Evolutionary conservation across 1,284 basidiomycete genomes (phyloP).

Genomic region (Leccinum subrobustum): DNA sequence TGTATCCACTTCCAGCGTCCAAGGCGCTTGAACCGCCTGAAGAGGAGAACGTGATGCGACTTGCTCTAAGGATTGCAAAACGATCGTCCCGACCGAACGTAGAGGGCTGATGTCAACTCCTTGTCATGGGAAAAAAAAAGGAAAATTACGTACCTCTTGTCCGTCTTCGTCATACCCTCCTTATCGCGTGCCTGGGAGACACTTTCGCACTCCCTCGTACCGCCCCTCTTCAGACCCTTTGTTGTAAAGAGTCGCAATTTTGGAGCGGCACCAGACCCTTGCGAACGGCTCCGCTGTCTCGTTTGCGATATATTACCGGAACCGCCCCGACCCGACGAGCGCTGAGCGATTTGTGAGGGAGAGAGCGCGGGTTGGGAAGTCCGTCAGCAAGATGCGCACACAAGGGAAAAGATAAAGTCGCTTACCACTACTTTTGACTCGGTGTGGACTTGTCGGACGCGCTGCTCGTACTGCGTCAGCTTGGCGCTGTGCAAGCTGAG

Average conservation of each 20-base stretch:
- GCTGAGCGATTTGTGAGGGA: slow-evolving; percentile 33
- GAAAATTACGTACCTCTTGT: slow-evolving; percentile 37
- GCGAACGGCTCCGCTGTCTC: slow-evolving; percentile 29
- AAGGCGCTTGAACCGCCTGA: slow-evolving; percentile 3
- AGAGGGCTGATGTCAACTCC: not conserved
- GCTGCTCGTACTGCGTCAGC: slow-evolving; percentile 39
- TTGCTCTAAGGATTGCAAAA: slow-evolving; percentile 8
- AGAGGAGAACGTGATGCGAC: slow-evolving; percentile 19
- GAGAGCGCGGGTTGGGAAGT: not conserved
- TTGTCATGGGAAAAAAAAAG: not conserved
- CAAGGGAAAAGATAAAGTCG: not conserved
- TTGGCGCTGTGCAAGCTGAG: slow-evolving; percentile 25
- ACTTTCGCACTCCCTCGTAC: slow-evolving; percentile 39
- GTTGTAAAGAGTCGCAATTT: slow-evolving; percentile 46
- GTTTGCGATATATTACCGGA: slow-evolving; percentile 30
- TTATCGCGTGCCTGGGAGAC: slow-evolving; percentile 39
- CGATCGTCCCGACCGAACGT: not conserved
- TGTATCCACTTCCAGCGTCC: slow-evolving; percentile 1
- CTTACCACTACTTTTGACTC: slow-evolving; percentile 42
- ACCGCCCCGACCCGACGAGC: slow-evolving; percentile 43
- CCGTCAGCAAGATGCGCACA: not conserved
- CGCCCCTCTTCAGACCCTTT: slow-evolving; percentile 66
- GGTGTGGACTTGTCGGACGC: slow-evolving; percentile 42
- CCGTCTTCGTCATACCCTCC: slow-evolving; percentile 26
- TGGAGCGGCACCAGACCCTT: slow-evolving; percentile 20